Evolutionary conservation across 495 filamentous ascomycete species (phyloP).

Genomic region (Emericellopsis terricola): DNA sequence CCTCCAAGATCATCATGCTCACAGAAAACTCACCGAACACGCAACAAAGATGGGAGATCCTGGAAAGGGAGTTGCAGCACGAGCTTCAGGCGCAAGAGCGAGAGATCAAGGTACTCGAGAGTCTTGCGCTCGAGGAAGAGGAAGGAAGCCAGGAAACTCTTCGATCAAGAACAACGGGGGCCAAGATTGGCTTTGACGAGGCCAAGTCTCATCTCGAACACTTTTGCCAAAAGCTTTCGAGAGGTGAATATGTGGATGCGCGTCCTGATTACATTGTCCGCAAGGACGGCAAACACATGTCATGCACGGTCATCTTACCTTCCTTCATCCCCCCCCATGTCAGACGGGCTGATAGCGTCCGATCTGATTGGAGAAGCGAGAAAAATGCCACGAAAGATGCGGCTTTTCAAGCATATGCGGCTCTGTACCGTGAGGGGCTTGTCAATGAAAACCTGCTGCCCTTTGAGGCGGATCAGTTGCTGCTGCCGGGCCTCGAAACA

Average conservation of each 20-base stretch:
- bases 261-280: conserved; percentile 29
- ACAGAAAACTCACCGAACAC: conserved; percentile 10
- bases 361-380: conserved; percentile 47
- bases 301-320: conserved; percentile 53
- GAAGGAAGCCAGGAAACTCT: conserved; percentile 30
- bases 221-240: conserved; percentile 52
- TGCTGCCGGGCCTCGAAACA: conserved; percentile 21
- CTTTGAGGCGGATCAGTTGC: conserved; percentile 15
- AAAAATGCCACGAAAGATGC: conserved; percentile 63
- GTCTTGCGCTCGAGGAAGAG: conserved; percentile 35
- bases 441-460: conserved; percentile 73
- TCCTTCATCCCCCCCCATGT: conserved; percentile 44
- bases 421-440: conserved; percentile 49
- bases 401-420: conserved; percentile 64
- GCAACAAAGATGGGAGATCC: conserved; percentile 33
- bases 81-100: conserved; percentile 56
- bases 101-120: conserved; percentile 21
- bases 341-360: conserved; percentile 31
- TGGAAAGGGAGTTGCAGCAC: conserved; percentile 58
- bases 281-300: conserved; percentile 4
- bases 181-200: conserved; percentile 53
- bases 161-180: conserved; percentile 36
- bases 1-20: conserved; percentile 54
- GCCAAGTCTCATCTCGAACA: conserved; percentile 62
- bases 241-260: conserved; percentile 30